A percentile compares a stretch with the other conserved stretches of the same genome.
phyloP scores from a whole-genome alignment of 192 early-diverging fungal genomes.

The Chytriomyces sp. region DNA sequence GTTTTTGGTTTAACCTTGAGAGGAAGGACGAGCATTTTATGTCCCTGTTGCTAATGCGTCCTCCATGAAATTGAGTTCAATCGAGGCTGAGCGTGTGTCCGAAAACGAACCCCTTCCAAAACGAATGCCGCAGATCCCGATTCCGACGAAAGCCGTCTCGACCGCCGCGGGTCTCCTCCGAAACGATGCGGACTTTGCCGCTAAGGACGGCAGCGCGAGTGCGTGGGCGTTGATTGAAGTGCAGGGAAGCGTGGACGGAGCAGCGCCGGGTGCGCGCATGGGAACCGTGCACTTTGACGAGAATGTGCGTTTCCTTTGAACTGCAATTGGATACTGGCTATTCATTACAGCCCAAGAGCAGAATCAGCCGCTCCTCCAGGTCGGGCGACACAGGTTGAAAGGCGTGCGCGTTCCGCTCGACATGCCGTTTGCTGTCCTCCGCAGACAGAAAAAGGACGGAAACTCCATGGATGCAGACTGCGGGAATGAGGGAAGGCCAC shows the following conservation, averaged over 20 bases:
- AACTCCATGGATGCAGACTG: not conserved
- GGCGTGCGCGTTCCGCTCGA: conserved; percentile 14
- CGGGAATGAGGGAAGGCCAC: not conserved
- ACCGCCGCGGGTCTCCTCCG: not conserved
- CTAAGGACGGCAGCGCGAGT: not conserved
- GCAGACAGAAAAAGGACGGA: not conserved
- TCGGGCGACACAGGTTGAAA: conserved; percentile 14
- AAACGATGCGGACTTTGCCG: not conserved
- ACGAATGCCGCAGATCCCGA: not conserved
- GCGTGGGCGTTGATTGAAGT: conserved; percentile 18
- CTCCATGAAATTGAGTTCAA: too few species aligned
- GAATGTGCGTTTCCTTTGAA: not conserved
- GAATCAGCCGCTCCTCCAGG: conserved; percentile 2
- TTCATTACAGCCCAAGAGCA: not conserved
- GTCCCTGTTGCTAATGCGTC: too few species aligned
- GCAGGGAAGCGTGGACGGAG: conserved; percentile 15
- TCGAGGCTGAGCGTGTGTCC: too few species aligned
- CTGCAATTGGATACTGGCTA: not conserved
- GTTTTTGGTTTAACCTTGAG: too few species aligned
- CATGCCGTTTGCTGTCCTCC: conserved; percentile 4
- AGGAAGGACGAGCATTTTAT: too few species aligned
- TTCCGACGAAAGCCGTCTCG: not conserved
- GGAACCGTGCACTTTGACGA: conserved; percentile 10
- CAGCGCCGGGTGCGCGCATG: not conserved
- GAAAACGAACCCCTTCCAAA: not conserved